Evolutionary conservation across 2,329 filamentous ascomycete genomes (phyloP), one percentile per base, ranked within the genome.

Genomic region (Cladophialophora chaetospira): DNA sequence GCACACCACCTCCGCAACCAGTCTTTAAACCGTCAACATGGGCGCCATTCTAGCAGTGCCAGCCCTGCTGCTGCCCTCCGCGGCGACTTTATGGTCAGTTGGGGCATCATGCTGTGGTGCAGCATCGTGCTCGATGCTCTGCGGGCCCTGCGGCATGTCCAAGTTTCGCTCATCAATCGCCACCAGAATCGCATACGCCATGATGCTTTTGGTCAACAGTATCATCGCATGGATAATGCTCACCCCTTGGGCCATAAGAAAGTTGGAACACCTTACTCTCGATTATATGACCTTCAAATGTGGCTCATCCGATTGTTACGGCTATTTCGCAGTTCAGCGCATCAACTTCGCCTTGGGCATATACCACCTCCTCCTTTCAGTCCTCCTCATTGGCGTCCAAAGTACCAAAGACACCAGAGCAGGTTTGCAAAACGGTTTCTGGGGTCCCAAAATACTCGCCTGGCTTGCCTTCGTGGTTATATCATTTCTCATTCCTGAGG

Each of bases 171-270:
- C 96, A 80, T 95, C 91, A 76, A 92, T 97, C 77, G 92, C 92
- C 55, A 99, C 94, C 65, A 90, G 94, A 79, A 95, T 97, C 77
- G 93, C 89, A 69, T 97, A 96, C 72, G 92, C 94, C 63, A 84
- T 97, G 69, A 88, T 99, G 62, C 88, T 99, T 53, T 86, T 99
- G 65, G 77, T 97, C 74, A 99, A 99, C 81, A 97, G 93, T 57
- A 96, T 97, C 63, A 73, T 97, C 49, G 93, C 94, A 31, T 99
- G 94, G 94, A 90, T 99, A 66, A 96, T 97, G 91, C 91, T 99
- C 77, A 99, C 94, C 19, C 90, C 91, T 51, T 99, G 94, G 94
- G 94, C 94, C 29, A 89, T 99, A 71, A 90, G 96, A 69, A 97
- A 97, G 72, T 81, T 99, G 4, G 87, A 97, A 75, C 85, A 95